These are phyloP conservation scores for Arthrocladium fulminans DNA, from an alignment of 2,329 filamentous ascomycete species.

Conservation along the genomic window DNA sequence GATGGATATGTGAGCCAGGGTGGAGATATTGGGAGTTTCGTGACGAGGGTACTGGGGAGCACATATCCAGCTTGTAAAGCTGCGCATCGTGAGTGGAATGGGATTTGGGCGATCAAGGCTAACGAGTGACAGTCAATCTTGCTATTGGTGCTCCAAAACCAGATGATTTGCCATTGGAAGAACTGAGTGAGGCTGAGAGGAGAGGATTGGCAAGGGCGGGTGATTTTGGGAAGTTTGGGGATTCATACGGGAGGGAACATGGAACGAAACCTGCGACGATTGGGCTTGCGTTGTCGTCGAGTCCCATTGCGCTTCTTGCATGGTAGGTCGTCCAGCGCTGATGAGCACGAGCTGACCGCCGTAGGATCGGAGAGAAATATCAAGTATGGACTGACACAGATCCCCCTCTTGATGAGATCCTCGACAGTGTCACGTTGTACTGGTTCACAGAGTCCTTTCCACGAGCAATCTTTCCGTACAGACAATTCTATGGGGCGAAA, in stretches of 20 bases:
- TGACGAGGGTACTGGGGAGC: constrained; percentile 37
- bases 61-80: constrained; percentile 41
- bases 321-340: constrained; percentile 32
- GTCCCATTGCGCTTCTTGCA: constrained; percentile 47
- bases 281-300: constrained; percentile 45
- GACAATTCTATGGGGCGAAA: constrained; percentile 8
- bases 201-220: constrained; percentile 29
- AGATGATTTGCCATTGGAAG: background rate
- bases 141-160: constrained; percentile 10
- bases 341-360: constrained; percentile 2
- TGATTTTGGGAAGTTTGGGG: constrained; percentile 35
- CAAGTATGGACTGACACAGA: constrained; percentile 31
- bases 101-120: background rate
- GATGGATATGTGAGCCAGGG: constrained; percentile 47
- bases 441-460: constrained; percentile 33
- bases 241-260: constrained; percentile 46
- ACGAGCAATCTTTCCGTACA: constrained; percentile 28
- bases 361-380: constrained; percentile 34
- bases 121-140: constrained; percentile 3
- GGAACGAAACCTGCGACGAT: constrained; percentile 49
- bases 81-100: background rate
- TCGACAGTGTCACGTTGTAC: constrained; percentile 29
- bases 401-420: constrained; percentile 26
- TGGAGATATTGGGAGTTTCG: constrained; percentile 46
- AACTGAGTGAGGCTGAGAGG: constrained; percentile 26